Percentiles rank a stretch among this genome's conserved stretches.
phyloP scores from a whole-genome alignment of 176 grass and related monocot species.

The Carex pumila region DNA sequence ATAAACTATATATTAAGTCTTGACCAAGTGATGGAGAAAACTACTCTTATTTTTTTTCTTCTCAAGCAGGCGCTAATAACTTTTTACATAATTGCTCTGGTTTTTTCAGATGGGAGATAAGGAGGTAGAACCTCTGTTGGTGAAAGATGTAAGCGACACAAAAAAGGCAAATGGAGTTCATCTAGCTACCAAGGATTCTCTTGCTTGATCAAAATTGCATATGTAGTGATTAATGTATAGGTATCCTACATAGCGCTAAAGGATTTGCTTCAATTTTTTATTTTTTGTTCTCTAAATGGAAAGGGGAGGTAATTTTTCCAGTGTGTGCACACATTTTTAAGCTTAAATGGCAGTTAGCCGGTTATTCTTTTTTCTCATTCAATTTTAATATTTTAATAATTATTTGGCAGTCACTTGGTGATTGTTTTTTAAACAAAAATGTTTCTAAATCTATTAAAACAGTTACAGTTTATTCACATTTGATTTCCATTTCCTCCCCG shows the following conservation, averaged over 20 bases:
- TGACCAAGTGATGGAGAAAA: neutral
- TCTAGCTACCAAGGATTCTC: constrained; percentile 44
- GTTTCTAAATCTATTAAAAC: neutral
- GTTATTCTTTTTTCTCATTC: constrained; percentile 11
- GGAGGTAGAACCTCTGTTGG: constrained; percentile 74
- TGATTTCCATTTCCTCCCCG: neutral
- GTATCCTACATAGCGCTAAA: constrained; percentile 21
- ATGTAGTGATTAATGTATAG: constrained; percentile 32
- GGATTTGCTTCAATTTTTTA: constrained; percentile 56
- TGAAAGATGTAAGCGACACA: constrained; percentile 56
- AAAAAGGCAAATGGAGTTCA: constrained; percentile 77
- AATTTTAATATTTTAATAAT: constrained; percentile 16
- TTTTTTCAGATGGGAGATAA: constrained; percentile 69
- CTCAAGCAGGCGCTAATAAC: neutral
- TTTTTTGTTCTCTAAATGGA: constrained; percentile 48
- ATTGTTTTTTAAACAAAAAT: neutral
- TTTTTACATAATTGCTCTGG: neutral
- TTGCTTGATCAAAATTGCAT: constrained; percentile 44
- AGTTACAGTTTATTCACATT: neutral
- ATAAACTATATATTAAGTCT: neutral
- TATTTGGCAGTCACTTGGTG: neutral
- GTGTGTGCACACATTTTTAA: constrained; percentile 14
- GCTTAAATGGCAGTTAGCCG: constrained; percentile 15
- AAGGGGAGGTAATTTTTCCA: constrained; percentile 19
- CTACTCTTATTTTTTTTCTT: too few species aligned